Evolutionary conservation across 2,329 filamentous ascomycete species (phyloP).

Genomic region (Cercospora sp.): DNA sequence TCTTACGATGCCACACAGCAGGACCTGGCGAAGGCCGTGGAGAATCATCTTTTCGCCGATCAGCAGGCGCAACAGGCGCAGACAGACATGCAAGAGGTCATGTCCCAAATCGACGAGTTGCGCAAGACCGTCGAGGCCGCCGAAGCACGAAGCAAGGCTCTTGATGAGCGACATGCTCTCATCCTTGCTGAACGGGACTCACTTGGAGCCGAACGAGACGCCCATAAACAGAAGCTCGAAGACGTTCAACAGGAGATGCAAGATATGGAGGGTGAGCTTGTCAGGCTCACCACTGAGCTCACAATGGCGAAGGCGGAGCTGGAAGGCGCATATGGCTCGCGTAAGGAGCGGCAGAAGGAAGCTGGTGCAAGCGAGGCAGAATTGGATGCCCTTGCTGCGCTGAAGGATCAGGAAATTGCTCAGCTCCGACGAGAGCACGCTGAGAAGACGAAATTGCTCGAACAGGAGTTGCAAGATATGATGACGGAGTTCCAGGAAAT

Average conservation of each 20-base stretch:
- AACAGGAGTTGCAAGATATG: slow-evolving; percentile 66
- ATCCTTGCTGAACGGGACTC: slow-evolving; percentile 29
- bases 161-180: slow-evolving; percentile 38
- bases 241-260: slow-evolving; percentile 38
- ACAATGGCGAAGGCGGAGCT: slow-evolving; percentile 90
- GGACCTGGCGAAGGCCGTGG: slow-evolving; percentile 35
- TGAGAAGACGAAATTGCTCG: slow-evolving; percentile 49
- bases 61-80: slow-evolving; percentile 34
- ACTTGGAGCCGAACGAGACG: slow-evolving; percentile 25
- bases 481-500: slow-evolving; percentile 69
- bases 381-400: slow-evolving; percentile 44
- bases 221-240: slow-evolving; percentile 27
- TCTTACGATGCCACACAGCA: slow-evolving; percentile 34
- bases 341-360: slow-evolving; percentile 67
- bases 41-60: slow-evolving; percentile 32
- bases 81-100: slow-evolving; percentile 46
- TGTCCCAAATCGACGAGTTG: slow-evolving; percentile 39
- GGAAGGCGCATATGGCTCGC: slow-evolving; percentile 87
- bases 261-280: slow-evolving; percentile 61
- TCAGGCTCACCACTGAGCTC: slow-evolving; percentile 71
- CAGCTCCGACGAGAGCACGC: slow-evolving; percentile 31
- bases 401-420: slow-evolving; percentile 50
- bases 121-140: slow-evolving; percentile 34
- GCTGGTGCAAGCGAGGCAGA: slow-evolving; percentile 59
- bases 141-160: slow-evolving; percentile 37